These are phyloP conservation scores for Suhomyces xylopsoci DNA, from an alignment of 805 yeast genomes.

Conservation along the genomic window DNA sequence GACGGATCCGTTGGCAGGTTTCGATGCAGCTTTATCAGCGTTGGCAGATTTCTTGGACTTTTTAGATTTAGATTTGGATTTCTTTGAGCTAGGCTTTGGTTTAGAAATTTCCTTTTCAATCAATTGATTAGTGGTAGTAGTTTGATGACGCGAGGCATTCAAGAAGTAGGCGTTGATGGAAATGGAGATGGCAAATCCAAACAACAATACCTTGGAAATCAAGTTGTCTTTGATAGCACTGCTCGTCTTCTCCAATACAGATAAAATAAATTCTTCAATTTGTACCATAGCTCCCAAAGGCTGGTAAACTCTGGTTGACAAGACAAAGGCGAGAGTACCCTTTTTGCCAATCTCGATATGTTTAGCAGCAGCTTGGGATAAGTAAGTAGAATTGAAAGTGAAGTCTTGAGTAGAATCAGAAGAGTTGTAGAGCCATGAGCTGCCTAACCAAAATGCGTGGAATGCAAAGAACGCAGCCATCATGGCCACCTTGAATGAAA, in stretches of 20 bases:
- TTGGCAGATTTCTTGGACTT: conserved; percentile 1
- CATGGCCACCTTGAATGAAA: conserved; percentile 58
- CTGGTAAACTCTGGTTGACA: conserved; percentile 55
- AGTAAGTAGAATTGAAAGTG: conserved; percentile 18
- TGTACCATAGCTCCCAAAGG: conserved; percentile 56
- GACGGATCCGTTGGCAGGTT: not conserved
- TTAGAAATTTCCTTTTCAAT: conserved; percentile 37
- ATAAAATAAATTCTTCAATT: conserved; percentile 58
- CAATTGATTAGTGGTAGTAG: conserved; percentile 41
- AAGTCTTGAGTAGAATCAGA: conserved; percentile 8
- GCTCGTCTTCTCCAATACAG: conserved; percentile 54
- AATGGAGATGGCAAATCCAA: conserved; percentile 70
- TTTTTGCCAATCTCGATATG: conserved; percentile 44
- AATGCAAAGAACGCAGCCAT: conserved; percentile 57
- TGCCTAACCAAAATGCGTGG: conserved; percentile 66
- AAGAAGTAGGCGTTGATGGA: conserved; percentile 80
- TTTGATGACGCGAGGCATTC: conserved; percentile 76
- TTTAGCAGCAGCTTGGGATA: conserved; percentile 42
- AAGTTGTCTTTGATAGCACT: conserved; percentile 74
- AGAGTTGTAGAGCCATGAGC: conserved; percentile 58
- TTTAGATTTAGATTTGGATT: conserved; percentile 3
- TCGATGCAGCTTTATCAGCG: not conserved
- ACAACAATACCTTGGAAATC: conserved; percentile 71
- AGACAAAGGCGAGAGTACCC: conserved; percentile 56
- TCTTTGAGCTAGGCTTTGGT: conserved; percentile 15